Evolutionary conservation across 176 grass and related monocot genomes (phyloP).

Genomic region (Carex kokanica): DNA sequence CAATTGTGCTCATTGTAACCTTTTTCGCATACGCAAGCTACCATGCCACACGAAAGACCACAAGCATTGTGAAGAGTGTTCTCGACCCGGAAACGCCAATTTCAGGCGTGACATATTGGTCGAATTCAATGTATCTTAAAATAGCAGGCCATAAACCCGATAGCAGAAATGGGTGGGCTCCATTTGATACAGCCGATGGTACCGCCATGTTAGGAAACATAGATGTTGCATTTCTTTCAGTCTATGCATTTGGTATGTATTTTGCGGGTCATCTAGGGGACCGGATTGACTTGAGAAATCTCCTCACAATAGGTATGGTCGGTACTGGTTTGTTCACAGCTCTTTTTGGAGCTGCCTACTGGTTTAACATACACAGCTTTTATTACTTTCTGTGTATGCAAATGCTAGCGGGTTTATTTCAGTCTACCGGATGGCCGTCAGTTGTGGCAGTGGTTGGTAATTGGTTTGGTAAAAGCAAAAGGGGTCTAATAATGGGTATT

Average conservation of each 20-base stretch:
- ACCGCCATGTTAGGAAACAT: constrained; percentile 65
- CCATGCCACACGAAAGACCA: constrained; percentile 78
- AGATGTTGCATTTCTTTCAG: constrained; percentile 61
- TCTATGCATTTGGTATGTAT: constrained; percentile 86
- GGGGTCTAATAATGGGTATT: constrained; percentile 75
- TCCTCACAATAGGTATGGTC: constrained; percentile 63
- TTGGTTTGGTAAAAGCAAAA: constrained; percentile 89
- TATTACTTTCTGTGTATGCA: constrained; percentile 66
- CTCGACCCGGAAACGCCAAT: constrained; percentile 68
- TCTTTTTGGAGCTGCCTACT: constrained; percentile 63
- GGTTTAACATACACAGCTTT: constrained; percentile 72
- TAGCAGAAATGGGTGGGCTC: constrained; percentile 53
- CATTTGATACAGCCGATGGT: constrained; percentile 51
- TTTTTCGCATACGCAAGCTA: constrained; percentile 76
- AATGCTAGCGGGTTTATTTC: constrained; percentile 71
- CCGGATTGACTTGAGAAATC: constrained; percentile 56
- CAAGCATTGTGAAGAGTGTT: constrained; percentile 81
- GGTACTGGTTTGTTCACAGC: constrained; percentile 66
- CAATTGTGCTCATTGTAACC: constrained; percentile 51
- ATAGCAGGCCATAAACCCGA: constrained; percentile 23
- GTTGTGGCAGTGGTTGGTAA: constrained; percentile 72
- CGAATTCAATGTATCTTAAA: constrained; percentile 51
- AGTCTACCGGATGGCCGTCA: constrained; percentile 70
- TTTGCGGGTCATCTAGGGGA: constrained; percentile 82
- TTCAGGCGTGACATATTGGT: constrained; percentile 40